These are phyloP conservation scores for Fabrea salina DNA, from an alignment of 169 alveolate genomes.

Conservation along the genomic window DNA sequence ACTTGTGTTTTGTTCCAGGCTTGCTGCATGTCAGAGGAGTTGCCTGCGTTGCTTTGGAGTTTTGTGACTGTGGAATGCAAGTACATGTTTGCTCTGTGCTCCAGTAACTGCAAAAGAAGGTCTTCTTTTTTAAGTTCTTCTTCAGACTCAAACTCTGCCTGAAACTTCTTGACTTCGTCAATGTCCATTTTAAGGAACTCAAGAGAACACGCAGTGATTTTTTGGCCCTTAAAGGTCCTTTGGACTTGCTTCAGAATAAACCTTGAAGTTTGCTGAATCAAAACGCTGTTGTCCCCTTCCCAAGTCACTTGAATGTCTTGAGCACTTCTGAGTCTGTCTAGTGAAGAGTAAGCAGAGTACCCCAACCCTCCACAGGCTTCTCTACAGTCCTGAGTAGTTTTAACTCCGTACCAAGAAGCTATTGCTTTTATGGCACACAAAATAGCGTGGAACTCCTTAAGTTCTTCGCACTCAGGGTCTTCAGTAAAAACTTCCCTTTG, in stretches of 20 bases:
- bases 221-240: constrained; percentile 35
- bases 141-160: background rate
- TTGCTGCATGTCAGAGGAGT: background rate
- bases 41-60: background rate
- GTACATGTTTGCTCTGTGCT: background rate
- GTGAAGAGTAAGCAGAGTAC: constrained; percentile 22
- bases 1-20: constrained; percentile 27
- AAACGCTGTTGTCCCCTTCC: constrained; percentile 77
- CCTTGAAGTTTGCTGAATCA: constrained; percentile 60
- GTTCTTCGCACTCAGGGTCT: background rate
- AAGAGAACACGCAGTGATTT: constrained; percentile 20
- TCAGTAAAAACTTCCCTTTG: background rate
- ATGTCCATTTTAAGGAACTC: constrained; percentile 23
- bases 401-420: constrained; percentile 21
- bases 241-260: constrained; percentile 37
- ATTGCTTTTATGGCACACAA: constrained; percentile 37
- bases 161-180: background rate
- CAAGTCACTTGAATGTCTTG: constrained; percentile 51
- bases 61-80: background rate
- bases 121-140: background rate
- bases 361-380: constrained; percentile 46
- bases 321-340: constrained; percentile 29
- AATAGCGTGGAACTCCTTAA: constrained; percentile 28
- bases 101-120: background rate
- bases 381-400: constrained; percentile 32